These are phyloP conservation scores for Lasiodiplodia hormozganensis DNA, from an alignment of 2,329 filamentous ascomycete species.

Conservation along the genomic window DNA sequence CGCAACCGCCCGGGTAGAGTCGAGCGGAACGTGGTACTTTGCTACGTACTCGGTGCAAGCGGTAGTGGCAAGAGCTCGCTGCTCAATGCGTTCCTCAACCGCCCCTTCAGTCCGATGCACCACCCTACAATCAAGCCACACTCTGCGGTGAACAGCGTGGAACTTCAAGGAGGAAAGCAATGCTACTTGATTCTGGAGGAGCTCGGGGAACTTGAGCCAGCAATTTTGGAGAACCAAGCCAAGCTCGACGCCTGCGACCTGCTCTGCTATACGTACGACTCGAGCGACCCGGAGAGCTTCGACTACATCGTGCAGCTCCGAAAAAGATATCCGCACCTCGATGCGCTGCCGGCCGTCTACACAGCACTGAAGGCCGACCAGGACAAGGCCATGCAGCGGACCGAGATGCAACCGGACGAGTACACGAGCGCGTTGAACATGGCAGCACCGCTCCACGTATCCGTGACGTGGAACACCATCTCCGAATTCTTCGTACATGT, in stretches of 20 bases:
- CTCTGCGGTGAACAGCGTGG: constrained; percentile 93
- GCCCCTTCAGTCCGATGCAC: constrained; percentile 83
- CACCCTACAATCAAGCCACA: constrained; percentile 94
- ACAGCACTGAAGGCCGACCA: constrained; percentile 93
- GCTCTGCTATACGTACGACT: constrained; percentile 95
- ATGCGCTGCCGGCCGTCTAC: constrained; percentile 90
- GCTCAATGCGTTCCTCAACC: constrained; percentile 87
- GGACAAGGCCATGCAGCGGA: constrained; percentile 95
- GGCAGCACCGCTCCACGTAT: constrained; percentile 91
- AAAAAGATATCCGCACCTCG: constrained; percentile 79
- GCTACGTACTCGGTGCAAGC: constrained; percentile 86
- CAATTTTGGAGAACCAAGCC: constrained; percentile 87
- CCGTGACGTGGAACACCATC: constrained; percentile 92
- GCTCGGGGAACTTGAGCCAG: constrained; percentile 92
- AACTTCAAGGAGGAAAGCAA: constrained; percentile 93
- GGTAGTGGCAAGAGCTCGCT: constrained; percentile 90
- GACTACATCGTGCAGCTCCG: constrained; percentile 86
- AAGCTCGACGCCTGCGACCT: constrained; percentile 94
- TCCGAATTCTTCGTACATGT: constrained; percentile 86
- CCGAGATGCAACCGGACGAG: constrained; percentile 85
- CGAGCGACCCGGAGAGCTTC: constrained; percentile 94
- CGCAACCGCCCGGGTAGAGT: constrained; percentile 82
- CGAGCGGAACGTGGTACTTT: constrained; percentile 92
- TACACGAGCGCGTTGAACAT: constrained; percentile 87
- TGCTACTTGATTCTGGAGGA: constrained; percentile 96